Percentiles rank a stretch among this genome's conserved stretches.
phyloP scores from a whole-genome alignment of 202 grass and related monocot species.

The Schoenoplectus tabernaemontani region DNA sequence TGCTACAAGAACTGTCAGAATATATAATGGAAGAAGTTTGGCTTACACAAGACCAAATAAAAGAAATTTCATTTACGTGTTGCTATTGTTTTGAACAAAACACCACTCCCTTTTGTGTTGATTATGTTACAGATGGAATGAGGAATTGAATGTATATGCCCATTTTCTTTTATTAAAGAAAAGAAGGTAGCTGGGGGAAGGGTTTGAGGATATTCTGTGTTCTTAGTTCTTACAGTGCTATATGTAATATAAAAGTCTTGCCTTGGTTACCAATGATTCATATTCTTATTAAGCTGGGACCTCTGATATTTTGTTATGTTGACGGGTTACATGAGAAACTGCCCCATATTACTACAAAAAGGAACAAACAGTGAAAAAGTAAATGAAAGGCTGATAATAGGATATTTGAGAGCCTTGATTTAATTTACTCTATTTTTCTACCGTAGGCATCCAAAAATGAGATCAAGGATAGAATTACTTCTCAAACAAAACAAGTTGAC shows the following conservation, averaged over 20 bases:
- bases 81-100: background rate
- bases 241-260: background rate
- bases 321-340: background rate
- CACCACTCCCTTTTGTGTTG: background rate
- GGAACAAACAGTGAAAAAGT: background rate
- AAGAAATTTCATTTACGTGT: background rate
- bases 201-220: background rate
- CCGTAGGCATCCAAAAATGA: slow-evolving; percentile 72
- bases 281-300: background rate
- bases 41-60: background rate
- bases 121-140: background rate
- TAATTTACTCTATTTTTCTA: background rate
- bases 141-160: background rate
- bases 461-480: slow-evolving; percentile 79
- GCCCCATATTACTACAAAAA: background rate
- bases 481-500: slow-evolving; percentile 90
- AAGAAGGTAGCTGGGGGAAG: background rate
- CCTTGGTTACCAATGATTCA: background rate
- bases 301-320: background rate
- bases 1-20: background rate
- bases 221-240: background rate
- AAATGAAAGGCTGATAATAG: background rate
- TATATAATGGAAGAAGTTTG: background rate
- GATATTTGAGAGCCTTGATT: slow-evolving; percentile 12
- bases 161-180: no score